Conservation (phyloP, 2,329 filamentous ascomycete genomes). For the Paraphoma chrysanthemicola region DNA sequence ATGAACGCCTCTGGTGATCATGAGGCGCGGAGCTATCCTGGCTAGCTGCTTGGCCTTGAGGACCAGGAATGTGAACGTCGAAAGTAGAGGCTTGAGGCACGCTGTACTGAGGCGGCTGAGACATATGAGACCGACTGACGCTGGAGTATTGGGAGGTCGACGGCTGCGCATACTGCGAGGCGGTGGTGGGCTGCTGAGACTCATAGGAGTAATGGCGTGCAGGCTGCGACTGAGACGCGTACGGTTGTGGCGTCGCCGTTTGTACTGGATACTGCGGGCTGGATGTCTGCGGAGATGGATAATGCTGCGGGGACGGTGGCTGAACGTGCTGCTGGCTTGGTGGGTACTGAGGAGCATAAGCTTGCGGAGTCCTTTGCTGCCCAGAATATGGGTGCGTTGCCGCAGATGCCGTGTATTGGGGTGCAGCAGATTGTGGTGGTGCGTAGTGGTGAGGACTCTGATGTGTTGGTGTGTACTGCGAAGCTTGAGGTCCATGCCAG, state of each 20-base stretch:
- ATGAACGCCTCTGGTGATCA: constrained; percentile 38
- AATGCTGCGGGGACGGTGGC: constrained; percentile 34
- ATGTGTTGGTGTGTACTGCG: constrained; percentile 33
- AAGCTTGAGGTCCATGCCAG: constrained; percentile 35
- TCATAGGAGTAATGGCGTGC: constrained; percentile 31
- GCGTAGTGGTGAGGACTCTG: constrained; percentile 35
- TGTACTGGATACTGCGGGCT: constrained; percentile 29
- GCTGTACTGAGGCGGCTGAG: constrained; percentile 33
- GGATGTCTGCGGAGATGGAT: constrained; percentile 26
- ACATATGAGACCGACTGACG: constrained; percentile 24
- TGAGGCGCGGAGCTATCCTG: constrained; percentile 20
- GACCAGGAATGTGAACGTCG: constrained; percentile 27
- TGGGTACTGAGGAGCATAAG: constrained; percentile 17
- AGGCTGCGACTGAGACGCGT: constrained; percentile 25
- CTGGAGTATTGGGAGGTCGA: constrained; percentile 25
- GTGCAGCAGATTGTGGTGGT: constrained; percentile 21
- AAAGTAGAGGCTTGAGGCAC: constrained; percentile 31
- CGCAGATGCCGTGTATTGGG: constrained; percentile 27
- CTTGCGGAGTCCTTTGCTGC: constrained; percentile 24
- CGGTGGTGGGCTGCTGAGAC: constrained; percentile 15
- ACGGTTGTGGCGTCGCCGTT: constrained; percentile 23
- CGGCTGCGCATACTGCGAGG: constrained; percentile 28
- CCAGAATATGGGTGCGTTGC: constrained; percentile 26
- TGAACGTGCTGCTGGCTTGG: constrained; percentile 28
- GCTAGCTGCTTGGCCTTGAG: constrained; percentile 22